Base-by-base conservation (phyloP, 768 basidiomycete genomes). In the Pisolithus tinctorius region DNA sequence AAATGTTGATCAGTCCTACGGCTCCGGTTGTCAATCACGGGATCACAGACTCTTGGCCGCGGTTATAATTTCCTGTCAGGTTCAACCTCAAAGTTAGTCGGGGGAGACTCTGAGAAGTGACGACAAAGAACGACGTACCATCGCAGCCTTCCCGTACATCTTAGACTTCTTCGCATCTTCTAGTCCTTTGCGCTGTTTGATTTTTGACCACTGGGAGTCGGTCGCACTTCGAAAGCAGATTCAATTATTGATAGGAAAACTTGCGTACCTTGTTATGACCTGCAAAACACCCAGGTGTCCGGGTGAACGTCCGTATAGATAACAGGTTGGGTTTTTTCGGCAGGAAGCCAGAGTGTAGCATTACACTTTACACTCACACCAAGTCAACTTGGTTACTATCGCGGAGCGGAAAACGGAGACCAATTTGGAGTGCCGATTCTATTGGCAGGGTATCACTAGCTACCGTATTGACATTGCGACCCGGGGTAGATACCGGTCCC, bases 171-270 rank as follows among this genome's bases (percentile, higher is more conserved):
- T 76, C 7, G 73, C 70, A 61, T 87, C 85, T 55, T 75, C 79
- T n/a, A 72, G 67, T 16, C 82, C 84, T 59, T 87, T 87, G 60
- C 74, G 78, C 50, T 82, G 76, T 61, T 85, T 84, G 60, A 86
- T 86, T 74, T 86, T 86, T 0, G 84, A 84, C 84, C 84, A 86
- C 84, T 86, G 53, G 30, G 7, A 4, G 43, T 11, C 11, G 3
- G 51, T 64, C 52, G 14, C 16, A 4, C 4, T 53, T 48, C 23
- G 29, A 36, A 44, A 6, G 4, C 17, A 31, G 40, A 16, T 41
- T 45, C 20, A 34, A 34, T 13, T 13, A 34, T 8, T 31, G 20
- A 23, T 14, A 23, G 27, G 45, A 38, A 14, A 6, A 36, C 31
- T 5, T 2, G 2, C 9, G 39, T 49, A 75, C 74, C 60, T 75